Percentiles rank a stretch among this genome's conserved stretches.
Evolutionary conservation across 495 filamentous ascomycete genomes (phyloP).

Genomic region (Penicillium herquei): DNA sequence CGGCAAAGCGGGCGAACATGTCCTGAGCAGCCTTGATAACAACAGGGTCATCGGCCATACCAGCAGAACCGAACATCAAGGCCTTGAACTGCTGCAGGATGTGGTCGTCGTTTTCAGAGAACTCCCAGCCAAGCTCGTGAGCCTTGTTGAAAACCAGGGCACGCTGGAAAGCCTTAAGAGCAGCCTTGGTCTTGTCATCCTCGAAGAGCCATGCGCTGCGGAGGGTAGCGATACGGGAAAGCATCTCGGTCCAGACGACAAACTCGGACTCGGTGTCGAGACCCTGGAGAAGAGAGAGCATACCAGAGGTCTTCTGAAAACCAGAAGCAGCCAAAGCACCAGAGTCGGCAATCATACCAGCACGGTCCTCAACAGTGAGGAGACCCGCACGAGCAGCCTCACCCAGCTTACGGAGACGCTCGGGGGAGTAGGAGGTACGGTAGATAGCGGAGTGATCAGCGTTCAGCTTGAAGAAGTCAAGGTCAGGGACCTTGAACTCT

Average conservation of each 20-base stretch:
- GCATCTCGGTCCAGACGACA: constrained; percentile 92
- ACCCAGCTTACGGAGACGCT: constrained; percentile 60
- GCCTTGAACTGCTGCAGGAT: constrained; percentile 83
- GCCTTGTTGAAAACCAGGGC: constrained; percentile 72
- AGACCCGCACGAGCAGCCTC: constrained; percentile 79
- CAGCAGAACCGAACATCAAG: constrained; percentile 62
- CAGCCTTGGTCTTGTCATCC: constrained; percentile 65
- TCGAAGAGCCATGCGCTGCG: constrained; percentile 89
- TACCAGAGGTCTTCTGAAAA: constrained; percentile 88
- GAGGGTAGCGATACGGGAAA: constrained; percentile 69
- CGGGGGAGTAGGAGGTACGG: constrained; percentile 61
- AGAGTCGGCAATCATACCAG: constrained; percentile 94
- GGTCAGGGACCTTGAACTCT: constrained; percentile 62
- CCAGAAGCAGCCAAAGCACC: constrained; percentile 87
- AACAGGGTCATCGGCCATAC: constrained; percentile 56
- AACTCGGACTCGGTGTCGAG: constrained; percentile 84
- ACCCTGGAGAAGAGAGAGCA: constrained; percentile 79
- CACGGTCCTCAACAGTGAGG: constrained; percentile 89
- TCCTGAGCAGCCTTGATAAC: constrained; percentile 58
- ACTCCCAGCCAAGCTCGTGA: constrained; percentile 84
- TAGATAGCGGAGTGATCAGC: constrained; percentile 65
- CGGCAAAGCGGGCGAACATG: constrained; percentile 63
- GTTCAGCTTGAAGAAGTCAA: constrained; percentile 68
- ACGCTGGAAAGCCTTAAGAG: constrained; percentile 77
- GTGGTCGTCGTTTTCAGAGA: constrained; percentile 79